phyloP scores from a whole-genome alignment of 108 stramenopile species.

The Cyclotella sp. region DNA sequence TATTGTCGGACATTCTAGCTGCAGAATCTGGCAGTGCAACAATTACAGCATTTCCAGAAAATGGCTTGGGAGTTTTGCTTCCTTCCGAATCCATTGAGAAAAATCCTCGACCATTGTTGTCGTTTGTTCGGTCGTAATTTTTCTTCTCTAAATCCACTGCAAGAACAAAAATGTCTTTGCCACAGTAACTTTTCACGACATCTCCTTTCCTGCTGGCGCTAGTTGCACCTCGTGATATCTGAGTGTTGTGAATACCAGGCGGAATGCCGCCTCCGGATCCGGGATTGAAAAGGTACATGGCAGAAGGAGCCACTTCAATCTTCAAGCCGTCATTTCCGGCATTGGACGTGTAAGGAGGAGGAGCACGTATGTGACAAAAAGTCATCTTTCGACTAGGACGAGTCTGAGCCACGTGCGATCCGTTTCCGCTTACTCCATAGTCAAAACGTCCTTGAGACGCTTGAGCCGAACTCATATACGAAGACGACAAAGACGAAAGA shows the following conservation, averaged over 20 bases:
- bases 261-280: conserved; percentile 32
- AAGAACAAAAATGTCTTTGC: conserved; percentile 65
- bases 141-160: conserved; percentile 61
- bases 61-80: neutral
- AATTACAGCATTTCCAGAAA: conserved; percentile 64
- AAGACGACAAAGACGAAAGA: conserved; percentile 62
- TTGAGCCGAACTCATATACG: conserved; percentile 47
- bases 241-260: conserved; percentile 41
- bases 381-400: conserved; percentile 59
- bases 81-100: conserved; percentile 18
- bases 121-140: neutral
- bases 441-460: conserved; percentile 35
- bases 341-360: conserved; percentile 61
- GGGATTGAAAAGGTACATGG: conserved; percentile 16
- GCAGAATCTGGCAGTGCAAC: conserved; percentile 65
- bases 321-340: conserved; percentile 43
- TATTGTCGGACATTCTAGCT: conserved; percentile 26
- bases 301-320: conserved; percentile 42
- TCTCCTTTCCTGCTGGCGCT: conserved; percentile 28
- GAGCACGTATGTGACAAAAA: conserved; percentile 82
- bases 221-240: neutral
- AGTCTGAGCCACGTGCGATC: conserved; percentile 31
- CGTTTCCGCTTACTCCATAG: conserved; percentile 14
- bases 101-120: conserved; percentile 21
- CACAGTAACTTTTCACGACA: conserved; percentile 58